Base-by-base conservation (phyloP, 106 monocot species). In the Dioscorea alata region DNA sequence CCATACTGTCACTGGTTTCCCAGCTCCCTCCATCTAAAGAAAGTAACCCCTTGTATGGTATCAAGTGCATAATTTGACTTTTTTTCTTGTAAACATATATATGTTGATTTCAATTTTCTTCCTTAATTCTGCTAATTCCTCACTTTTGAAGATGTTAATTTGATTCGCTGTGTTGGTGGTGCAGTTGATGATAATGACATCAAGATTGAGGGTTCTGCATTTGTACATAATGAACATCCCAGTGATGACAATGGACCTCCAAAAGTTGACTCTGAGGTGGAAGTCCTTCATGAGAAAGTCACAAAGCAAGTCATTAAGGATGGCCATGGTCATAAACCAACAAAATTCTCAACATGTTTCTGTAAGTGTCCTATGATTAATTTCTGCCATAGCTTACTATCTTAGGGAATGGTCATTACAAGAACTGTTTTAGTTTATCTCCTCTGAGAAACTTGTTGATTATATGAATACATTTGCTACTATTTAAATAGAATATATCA, bases 221-320 rank as follows among this genome's bases (percentile, higher is more conserved):
- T 91, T 70, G 83, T 76, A 12, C 81, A 58, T 35, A 56, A 51
- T 73, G 95, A 86, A 28, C 81, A 79, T 63, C 62, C 73, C n/a
- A 79, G 77, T 60, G 95, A 88, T 76, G 69, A 78, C 64, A 73
- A 64, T 16, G 79, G 77, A 65, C 84, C 86, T 21, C 95, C 91
- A 6, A 88, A 86, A 69, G 66, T 84, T 71, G 86, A 82, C 23
- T 81, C 86, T 14, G 84, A 79, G 35, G 64, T 86, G 57, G 91
- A 95, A 71, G 61, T 77, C 59, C 88, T 95, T 73, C 86, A 95
- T 58, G 91, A 91, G 58, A 91, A 88, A 76, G 91, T 95, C 25
- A 82, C 74, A 17, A 95, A 95, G 61, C 91, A 95, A 78, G 71
- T 95, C 42, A 86, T 95, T 52, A 91, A 88, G 59, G 88, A 95